phyloP scores from a whole-genome alignment of 2,329 filamentous ascomycete species.

The Parasarocladium wereldwijsianum region DNA sequence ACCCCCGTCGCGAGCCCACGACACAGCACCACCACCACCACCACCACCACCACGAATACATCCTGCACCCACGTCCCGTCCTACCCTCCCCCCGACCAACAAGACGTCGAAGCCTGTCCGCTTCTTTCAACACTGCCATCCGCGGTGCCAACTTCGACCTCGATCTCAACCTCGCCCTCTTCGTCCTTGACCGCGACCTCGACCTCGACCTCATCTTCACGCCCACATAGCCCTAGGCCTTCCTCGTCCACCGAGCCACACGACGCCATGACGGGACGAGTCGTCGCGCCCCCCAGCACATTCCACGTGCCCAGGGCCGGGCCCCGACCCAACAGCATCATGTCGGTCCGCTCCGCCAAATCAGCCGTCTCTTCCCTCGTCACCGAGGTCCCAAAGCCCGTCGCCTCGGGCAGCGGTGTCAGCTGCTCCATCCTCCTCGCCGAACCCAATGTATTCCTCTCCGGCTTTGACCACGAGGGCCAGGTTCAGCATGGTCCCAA shows the following conservation, averaged over 20 bases:
- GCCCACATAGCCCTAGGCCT: slow-evolving; percentile 1
- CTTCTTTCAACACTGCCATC: too few relatives aligned
- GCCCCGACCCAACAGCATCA: slow-evolving; percentile 29
- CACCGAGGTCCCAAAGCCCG: slow-evolving; percentile 51
- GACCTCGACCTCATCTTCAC: slow-evolving; percentile 2
- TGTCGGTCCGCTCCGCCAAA: slow-evolving; percentile 36
- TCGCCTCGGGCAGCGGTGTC: slow-evolving; percentile 66
- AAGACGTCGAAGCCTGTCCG: too few relatives aligned
- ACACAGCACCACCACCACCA: slow-evolving; percentile 6
- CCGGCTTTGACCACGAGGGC: slow-evolving; percentile 62
- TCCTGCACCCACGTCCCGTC: neutral
- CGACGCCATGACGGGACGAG: slow-evolving; percentile 4
- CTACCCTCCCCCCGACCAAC: neutral
- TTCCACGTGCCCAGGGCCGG: slow-evolving; percentile 11
- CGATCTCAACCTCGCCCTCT: slow-evolving; percentile 1
- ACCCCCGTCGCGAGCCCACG: neutral
- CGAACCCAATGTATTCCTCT: slow-evolving; percentile 67
- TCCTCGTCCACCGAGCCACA: neutral
- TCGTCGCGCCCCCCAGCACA: slow-evolving; percentile 7
- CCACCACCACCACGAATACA: neutral
- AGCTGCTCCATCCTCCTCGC: slow-evolving; percentile 59
- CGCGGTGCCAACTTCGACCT: too few relatives aligned
- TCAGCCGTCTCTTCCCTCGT: slow-evolving; percentile 33
- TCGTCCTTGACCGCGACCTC: slow-evolving; percentile 5
- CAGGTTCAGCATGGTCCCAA: slow-evolving; percentile 32